Conservation (phyloP, 2,329 filamentous ascomycete genomes). For the Diaporthe citri region DNA sequence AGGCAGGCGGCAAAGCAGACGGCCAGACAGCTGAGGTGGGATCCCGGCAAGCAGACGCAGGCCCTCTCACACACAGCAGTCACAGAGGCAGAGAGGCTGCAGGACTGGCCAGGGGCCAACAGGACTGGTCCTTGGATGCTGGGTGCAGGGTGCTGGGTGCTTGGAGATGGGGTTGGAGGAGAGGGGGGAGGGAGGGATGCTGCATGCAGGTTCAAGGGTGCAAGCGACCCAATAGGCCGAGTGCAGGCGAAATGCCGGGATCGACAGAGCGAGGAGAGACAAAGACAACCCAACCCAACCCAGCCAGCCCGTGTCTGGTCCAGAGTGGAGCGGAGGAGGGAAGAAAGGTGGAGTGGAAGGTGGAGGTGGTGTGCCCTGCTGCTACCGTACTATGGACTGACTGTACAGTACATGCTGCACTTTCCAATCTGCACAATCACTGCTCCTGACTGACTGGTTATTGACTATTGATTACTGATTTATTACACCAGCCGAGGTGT, state of each 20-base stretch:
- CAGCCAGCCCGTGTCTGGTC: conserved; percentile 20
- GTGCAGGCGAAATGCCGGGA: conserved; percentile 32
- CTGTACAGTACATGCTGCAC: neutral
- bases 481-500: neutral
- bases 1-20: neutral
- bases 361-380: neutral
- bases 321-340: neutral
- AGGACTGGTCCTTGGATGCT: conserved; percentile 7
- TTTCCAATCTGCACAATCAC: too few relatives aligned
- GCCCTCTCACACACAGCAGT: conserved; percentile 5
- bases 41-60: conserved; percentile 2
- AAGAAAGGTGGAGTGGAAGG: neutral
- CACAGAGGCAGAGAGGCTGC: conserved; percentile 6
- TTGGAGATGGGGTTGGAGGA: conserved; percentile 3
- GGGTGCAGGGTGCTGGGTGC: conserved; percentile 12
- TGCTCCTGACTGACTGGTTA: neutral
- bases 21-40: conserved; percentile 9
- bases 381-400: neutral
- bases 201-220: conserved; percentile 32
- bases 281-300: conserved; percentile 14
- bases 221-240: conserved; percentile 29
- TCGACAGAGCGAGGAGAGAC: conserved; percentile 22
- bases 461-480: neutral
- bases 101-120: conserved; percentile 9
- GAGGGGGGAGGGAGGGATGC: neutral